Percentiles rank a stretch among this genome's conserved stretches.
These are phyloP conservation scores for Tirmania nivea DNA, from an alignment of 495 filamentous ascomycete genomes.

Conservation along the genomic window DNA sequence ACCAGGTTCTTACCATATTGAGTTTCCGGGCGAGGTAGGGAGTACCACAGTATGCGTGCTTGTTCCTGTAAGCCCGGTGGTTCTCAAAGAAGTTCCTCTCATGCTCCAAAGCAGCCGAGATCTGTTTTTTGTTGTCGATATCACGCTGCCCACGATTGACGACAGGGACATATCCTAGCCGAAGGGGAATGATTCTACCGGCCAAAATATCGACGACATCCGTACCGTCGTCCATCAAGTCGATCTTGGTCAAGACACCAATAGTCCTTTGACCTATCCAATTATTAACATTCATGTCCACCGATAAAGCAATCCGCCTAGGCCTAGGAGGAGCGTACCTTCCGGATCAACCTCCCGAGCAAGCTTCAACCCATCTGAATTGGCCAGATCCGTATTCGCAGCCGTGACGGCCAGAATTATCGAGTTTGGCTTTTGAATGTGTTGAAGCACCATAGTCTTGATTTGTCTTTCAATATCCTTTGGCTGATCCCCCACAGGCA, in stretches of 20 bases:
- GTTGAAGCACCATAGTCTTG: conserved; percentile 94
- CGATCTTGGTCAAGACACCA: conserved; percentile 95
- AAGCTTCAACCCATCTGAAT: conserved; percentile 93
- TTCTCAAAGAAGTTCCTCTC: conserved; percentile 97
- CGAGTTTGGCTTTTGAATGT: conserved; percentile 93
- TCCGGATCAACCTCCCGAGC: conserved; percentile 95
- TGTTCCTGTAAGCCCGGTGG: conserved; percentile 96
- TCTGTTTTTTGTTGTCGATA: conserved; percentile 89
- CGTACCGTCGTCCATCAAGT: conserved; percentile 98
- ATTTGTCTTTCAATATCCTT: conserved; percentile 97
- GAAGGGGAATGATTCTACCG: conserved; percentile 87
- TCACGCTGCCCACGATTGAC: conserved; percentile 98
- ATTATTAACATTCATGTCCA: background rate
- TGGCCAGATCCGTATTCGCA: conserved; percentile 93
- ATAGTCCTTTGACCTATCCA: conserved; percentile 58
- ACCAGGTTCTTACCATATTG: conserved; percentile 42
- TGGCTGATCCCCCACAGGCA: conserved; percentile 94
- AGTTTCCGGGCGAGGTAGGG: conserved; percentile 91
- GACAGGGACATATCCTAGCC: conserved; percentile 91
- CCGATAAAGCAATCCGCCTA: no score
- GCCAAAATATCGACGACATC: conserved; percentile 99
- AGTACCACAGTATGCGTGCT: conserved; percentile 94
- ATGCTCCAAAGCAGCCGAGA: conserved; percentile 77
- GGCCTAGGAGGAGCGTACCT: conserved; percentile 24
- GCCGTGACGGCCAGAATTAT: conserved; percentile 94